Evolutionary conservation across 148 eudicot species (phyloP), one percentile per base, ranked within the genome.

Genomic region (Limonium bicolor): DNA sequence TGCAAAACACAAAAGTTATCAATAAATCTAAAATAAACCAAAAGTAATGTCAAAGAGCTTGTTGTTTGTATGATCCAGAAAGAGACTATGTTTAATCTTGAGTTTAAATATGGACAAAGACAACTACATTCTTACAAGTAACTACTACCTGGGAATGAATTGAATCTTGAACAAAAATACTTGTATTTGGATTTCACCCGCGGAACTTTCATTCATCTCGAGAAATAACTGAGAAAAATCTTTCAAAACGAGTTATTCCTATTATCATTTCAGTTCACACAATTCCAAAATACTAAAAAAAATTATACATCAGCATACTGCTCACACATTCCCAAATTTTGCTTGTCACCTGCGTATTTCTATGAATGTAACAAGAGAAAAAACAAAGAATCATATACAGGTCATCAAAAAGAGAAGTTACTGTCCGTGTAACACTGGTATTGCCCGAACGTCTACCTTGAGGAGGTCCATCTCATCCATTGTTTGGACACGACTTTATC

Each of bases 401-500:
- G 1, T 46, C 13, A 46, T 36, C 36, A 46, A 15, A 20, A 21
- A 29, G 20, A 26, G 28, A 43, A 26, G 13, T n/a, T n/a, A 44
- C 37, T 38, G 16, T 33, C 6, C 14, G 26, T 31, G 6, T 19
- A 27, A 14, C 24, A 23, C 31, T 41, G 24, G 11, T 39, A 5
- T 13, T 13, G 8, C 15, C 24, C 48, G 39, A 13, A 24, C 23
- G 16, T n/a, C n/a, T n/a, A 83, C 96, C 96, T 74, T 80, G 37
- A 88, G 78, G 50, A 69, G 78, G 39, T 88, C 96, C 96, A 88
- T 88, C 77, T 88, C 96, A 56, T 88, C 96, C 72, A 79, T 88
- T 19, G 82, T 80, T n/a, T 34, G 96, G 96, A 67, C 96, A 88
- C 61, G 83, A 88, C 44, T 88, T 88, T 19, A 88, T 83, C 40